A percentile compares a stretch with the other conserved stretches of the same genome.
phyloP scores from a whole-genome alignment of 2,329 filamentous ascomycete genomes.

The Scedosporium minutisporum region DNA sequence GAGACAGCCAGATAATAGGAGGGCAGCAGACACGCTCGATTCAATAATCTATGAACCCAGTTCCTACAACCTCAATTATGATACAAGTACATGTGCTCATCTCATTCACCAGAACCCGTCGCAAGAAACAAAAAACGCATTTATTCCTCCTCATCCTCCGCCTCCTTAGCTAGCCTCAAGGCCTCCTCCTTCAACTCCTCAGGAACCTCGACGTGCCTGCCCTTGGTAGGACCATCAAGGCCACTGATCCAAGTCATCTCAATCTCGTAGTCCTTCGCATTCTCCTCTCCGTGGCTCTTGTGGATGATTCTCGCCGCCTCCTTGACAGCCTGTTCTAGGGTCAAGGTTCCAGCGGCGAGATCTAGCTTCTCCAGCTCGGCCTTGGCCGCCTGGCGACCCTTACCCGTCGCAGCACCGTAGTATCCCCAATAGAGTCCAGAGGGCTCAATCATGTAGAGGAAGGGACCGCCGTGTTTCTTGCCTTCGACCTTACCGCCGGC shows the following conservation, averaged over 20 bases:
- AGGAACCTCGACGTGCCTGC: conserved; percentile 85
- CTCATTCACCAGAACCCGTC: background rate
- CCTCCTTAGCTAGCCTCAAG: conserved; percentile 83
- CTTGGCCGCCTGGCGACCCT: conserved; percentile 93
- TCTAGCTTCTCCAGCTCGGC: conserved; percentile 97
- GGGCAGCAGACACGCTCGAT: conserved; percentile 1
- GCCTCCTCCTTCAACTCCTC: conserved; percentile 86
- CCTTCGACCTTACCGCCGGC: conserved; percentile 71
- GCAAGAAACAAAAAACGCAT: background rate
- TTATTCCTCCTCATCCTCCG: conserved; percentile 70
- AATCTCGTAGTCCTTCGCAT: conserved; percentile 98
- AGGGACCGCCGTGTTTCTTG: conserved; percentile 77
- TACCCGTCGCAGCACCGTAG: conserved; percentile 94
- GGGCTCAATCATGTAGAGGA: conserved; percentile 97
- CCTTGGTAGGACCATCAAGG: conserved; percentile 77
- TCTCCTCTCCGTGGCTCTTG: conserved; percentile 95
- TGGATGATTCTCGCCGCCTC: conserved; percentile 97
- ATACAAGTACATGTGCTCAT: conserved; percentile 7
- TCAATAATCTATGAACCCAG: conserved; percentile 5
- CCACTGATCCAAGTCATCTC: conserved; percentile 98
- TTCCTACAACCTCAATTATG: conserved; percentile 4
- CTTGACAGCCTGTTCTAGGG: conserved; percentile 81
- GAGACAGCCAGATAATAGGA: background rate
- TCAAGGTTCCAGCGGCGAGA: conserved; percentile 65
- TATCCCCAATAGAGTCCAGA: conserved; percentile 98